Base-by-base conservation (phyloP, 108 stramenopile genomes). In the Cyclotella sp. region DNA sequence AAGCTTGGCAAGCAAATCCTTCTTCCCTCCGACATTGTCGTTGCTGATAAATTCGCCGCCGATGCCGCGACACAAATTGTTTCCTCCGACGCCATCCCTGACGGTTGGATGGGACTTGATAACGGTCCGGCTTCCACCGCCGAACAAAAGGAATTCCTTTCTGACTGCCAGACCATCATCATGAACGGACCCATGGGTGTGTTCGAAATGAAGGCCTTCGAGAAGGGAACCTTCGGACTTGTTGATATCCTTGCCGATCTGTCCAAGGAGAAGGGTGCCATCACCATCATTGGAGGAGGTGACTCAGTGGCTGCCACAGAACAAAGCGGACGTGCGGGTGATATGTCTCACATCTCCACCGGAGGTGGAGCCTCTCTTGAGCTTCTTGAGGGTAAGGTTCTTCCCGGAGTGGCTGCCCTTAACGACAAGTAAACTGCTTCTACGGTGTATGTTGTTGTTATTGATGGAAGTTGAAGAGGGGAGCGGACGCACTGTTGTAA, bases 141-240 rank as follows among this genome's bases (percentile, higher is more conserved):
- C 60, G 84, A 82, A 64, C 96, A 97, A 75, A 92, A 97, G 80
- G 94, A 95, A 60, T 94, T 89, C 70, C 83, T 99, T 43, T 80
- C 89, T 49, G 75, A 82, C 64, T 97, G 96, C 90, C 93, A 97
- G 86, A 99, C 98, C 47, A 85, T 98, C 83, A 95, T 99, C 86
- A 98, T 98, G 98, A 99, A 99, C 90, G 99, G 99, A 72, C 99
- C 99, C 59, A 96, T 97, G 96, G 99, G 99, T 63, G 98, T 99
- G 47, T 99, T 99, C 77, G 99, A 99, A 78, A 89, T 98, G 74
- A 94, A 98, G 74, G 87, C 89, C 55, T 99, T 99, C 85, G 87
- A 92, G 75, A 86, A 82, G 79, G 98, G 98, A 79, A 98, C 98
- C 27, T 91, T 97, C 68, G 95, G 85, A 45, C 76, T 99, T 73